These are phyloP conservation scores for Penicillium arizonense DNA, from an alignment of 495 filamentous ascomycete species.

Conservation along the genomic window DNA sequence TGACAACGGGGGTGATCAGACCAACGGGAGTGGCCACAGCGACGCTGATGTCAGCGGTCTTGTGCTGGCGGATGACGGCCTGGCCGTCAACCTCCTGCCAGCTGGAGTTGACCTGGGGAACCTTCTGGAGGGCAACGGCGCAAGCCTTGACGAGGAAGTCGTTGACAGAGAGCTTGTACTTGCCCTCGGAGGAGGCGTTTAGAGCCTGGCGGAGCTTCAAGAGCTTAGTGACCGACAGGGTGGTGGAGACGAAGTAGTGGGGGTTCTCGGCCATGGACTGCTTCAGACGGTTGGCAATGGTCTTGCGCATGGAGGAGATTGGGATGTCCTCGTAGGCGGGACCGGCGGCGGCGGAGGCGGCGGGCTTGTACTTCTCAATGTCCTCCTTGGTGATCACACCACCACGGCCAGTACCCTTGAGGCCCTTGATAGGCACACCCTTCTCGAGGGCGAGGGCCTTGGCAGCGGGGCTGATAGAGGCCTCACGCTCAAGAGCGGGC, in stretches of 20 bases:
- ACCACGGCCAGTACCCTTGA: slow-evolving; percentile 86
- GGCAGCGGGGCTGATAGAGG: slow-evolving; percentile 68
- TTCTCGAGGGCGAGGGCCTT: slow-evolving; percentile 83
- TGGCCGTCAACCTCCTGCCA: slow-evolving; percentile 80
- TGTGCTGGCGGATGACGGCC: slow-evolving; percentile 83
- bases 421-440: slow-evolving; percentile 69
- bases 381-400: slow-evolving; percentile 91
- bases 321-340: slow-evolving; percentile 82
- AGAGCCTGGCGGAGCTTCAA: slow-evolving; percentile 93
- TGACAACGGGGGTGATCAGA: slow-evolving; percentile 97
- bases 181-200: slow-evolving; percentile 82
- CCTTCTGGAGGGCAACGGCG: slow-evolving; percentile 82
- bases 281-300: slow-evolving; percentile 86
- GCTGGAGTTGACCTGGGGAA: slow-evolving; percentile 91
- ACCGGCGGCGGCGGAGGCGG: slow-evolving; percentile 50
- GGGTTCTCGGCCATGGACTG: slow-evolving; percentile 91
- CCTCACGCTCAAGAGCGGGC: slow-evolving; percentile 77
- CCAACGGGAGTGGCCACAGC: slow-evolving; percentile 92
- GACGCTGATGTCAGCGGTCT: slow-evolving; percentile 85
- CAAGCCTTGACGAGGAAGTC: slow-evolving; percentile 99
- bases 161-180: slow-evolving; percentile 98
- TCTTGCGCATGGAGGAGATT: slow-evolving; percentile 93
- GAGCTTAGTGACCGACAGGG: slow-evolving; percentile 88
- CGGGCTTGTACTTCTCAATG: slow-evolving; percentile 77
- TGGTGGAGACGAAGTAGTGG: slow-evolving; percentile 92